phyloP scores from a whole-genome alignment of 768 basidiomycete species.

The Tylopilus vinaceipallidus region DNA sequence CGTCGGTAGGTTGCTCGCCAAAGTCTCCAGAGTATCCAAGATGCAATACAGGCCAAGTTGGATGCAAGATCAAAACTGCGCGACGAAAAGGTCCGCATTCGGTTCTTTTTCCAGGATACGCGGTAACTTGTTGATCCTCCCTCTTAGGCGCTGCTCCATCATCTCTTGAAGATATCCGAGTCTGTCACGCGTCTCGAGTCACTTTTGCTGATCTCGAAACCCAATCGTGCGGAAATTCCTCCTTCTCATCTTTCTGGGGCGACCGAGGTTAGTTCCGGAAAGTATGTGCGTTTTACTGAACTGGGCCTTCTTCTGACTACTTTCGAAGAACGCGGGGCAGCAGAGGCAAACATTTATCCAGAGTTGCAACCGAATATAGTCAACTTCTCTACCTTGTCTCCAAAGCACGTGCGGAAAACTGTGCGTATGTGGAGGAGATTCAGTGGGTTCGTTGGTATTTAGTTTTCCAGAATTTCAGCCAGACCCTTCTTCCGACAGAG shows the following conservation, averaged over 20 bases:
- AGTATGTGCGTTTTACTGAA: conserved; percentile 15
- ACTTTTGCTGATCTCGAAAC: conserved; percentile 66
- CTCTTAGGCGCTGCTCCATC: conserved; percentile 72
- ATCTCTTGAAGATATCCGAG: conserved; percentile 91
- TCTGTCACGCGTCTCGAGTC: conserved; percentile 86
- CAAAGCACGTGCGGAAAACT: conserved; percentile 76
- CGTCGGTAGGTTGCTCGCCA: conserved; percentile 49
- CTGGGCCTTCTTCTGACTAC: conserved; percentile 1
- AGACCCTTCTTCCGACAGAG: conserved; percentile 47
- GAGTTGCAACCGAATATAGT: conserved; percentile 88
- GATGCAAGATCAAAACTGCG: conserved; percentile 70
- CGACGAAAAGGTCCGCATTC: conserved; percentile 67
- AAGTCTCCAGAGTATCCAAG: conserved; percentile 65
- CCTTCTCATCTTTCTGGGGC: conserved; percentile 29
- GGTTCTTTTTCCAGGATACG: neutral
- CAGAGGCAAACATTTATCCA: conserved; percentile 74
- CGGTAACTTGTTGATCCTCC: conserved; percentile 1
- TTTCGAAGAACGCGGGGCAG: conserved; percentile 52
- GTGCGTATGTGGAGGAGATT: conserved; percentile 77
- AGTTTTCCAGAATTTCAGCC: conserved; percentile 3
- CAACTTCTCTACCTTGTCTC: conserved; percentile 88
- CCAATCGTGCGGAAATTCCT: conserved; percentile 31
- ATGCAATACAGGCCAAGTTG: conserved; percentile 75
- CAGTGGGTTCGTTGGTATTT: conserved; percentile 67
- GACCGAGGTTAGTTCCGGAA: conserved; percentile 38